phyloP scores from a whole-genome alignment of 768 basidiomycete species.

The Boletus vermiculosoides region DNA sequence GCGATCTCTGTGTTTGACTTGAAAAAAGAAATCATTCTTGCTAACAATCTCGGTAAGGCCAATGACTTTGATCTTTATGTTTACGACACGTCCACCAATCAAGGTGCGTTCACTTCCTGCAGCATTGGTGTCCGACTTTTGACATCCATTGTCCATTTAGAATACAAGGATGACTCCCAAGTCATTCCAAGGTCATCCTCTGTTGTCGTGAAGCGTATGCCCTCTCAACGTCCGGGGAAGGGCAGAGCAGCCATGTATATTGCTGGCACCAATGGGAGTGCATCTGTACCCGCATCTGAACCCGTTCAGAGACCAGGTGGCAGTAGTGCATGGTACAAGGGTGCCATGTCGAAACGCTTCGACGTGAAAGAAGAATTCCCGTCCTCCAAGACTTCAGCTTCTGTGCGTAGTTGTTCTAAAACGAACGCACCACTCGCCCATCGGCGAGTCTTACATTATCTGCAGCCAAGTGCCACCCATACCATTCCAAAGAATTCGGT shows the following conservation, averaged over 20 bases:
- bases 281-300: constrained; percentile 49
- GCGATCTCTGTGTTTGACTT: constrained; percentile 99
- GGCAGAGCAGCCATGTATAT: constrained; percentile 80
- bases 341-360: constrained; percentile 85
- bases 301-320: constrained; percentile 40
- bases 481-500: constrained; percentile 41
- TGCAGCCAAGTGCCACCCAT: constrained; percentile 36
- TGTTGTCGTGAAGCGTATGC: constrained; percentile 88
- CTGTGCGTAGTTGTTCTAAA: constrained; percentile 35
- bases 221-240: constrained; percentile 76
- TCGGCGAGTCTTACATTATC: constrained; percentile 28
- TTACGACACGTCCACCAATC: constrained; percentile 79
- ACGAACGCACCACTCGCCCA: constrained; percentile 19
- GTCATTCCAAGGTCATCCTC: constrained; percentile 95
- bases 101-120: constrained; percentile 58
- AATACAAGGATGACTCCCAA: constrained; percentile 87
- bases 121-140: background rate
- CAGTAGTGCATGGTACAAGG: constrained; percentile 58
- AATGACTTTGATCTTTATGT: constrained; percentile 95
- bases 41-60: constrained; percentile 93
- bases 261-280: constrained; percentile 42
- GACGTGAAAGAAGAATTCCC: constrained; percentile 72
- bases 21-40: constrained; percentile 97
- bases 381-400: constrained; percentile 25
- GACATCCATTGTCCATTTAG: constrained; percentile 39